Base-by-base conservation (phyloP, 2,329 filamentous ascomycete genomes). In the Ophiostoma fasciatum region DNA sequence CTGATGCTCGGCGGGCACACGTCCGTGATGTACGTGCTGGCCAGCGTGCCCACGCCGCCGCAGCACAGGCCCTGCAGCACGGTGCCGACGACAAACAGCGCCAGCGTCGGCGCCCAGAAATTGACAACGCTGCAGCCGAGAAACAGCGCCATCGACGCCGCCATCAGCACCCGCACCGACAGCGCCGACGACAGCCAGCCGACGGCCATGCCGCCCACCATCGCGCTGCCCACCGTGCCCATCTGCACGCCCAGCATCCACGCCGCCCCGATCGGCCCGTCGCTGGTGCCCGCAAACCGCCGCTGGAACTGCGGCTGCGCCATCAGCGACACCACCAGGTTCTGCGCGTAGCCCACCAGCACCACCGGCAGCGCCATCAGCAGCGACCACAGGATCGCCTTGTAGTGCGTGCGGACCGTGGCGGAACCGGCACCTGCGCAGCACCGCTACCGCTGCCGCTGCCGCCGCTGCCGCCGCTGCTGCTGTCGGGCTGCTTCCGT, bases 291-390 rank as follows among this genome's bases (percentile, higher is more conserved):
- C 13, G 27, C 39, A 28, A 51, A 56, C 18, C 46, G 38, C 6
- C 29, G 39, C 23, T 48, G 38, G 28, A 49, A 51, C 19, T 49
- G 44, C 3, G 46, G 45, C 31, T 47, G 47, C 0, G 45, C 42
- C 7, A 49, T 41, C 13, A 49, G 43, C 9, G 46, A 48, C 1
- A 48, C 42, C 10, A 42, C 26, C 6, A 50, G 39, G 13, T 34
- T 39, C 11, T 45, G 47, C 5, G 46, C 38, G 31, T 47, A 50
- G 11, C 46, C 46, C 28, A 47, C 45, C 15, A 45, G 37, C 6
- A 48, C 32, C 11, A 48, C 42, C 2, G 42, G 38, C n/a, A 45
- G 32, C n/a, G 40, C 37, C 36, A 48, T 39, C 9, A 44, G 19
- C 9, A 46, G 30, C 21, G 46, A 43, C 40, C 41, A 46, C 11